phyloP scores from a whole-genome alignment of 176 grass and related monocot species.

The Hordeum marinum region DNA sequence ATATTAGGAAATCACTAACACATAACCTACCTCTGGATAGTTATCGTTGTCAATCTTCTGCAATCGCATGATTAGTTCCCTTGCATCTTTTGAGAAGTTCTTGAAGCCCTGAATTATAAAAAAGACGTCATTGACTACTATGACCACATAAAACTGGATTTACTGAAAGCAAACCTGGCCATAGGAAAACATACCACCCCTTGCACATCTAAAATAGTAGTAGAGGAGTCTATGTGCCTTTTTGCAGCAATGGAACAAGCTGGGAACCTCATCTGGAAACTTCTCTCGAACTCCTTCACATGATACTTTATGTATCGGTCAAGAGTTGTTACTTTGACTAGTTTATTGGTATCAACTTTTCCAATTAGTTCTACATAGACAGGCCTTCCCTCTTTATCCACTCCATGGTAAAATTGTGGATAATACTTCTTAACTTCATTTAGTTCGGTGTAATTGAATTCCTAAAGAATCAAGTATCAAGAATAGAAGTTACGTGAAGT shows the following conservation, averaged over 20 bases:
- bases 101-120: conserved; percentile 67
- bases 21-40: conserved; percentile 72
- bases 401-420: conserved; percentile 96
- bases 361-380: conserved; percentile 88
- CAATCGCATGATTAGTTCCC: conserved; percentile 83
- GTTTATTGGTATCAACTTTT: conserved; percentile 75
- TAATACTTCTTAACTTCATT: conserved; percentile 78
- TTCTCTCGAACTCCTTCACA: conserved; percentile 77
- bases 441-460: conserved; percentile 74
- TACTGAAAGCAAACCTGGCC: not conserved
- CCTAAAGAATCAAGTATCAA: conserved; percentile 43
- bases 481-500: not conserved
- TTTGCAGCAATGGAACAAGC: conserved; percentile 75
- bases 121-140: conserved; percentile 24
- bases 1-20: not conserved
- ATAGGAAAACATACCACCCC: conserved; percentile 57
- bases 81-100: conserved; percentile 93
- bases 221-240: conserved; percentile 79
- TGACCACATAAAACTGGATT: not conserved
- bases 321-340: conserved; percentile 87
- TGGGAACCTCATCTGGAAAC: conserved; percentile 64
- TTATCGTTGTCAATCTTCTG: conserved; percentile 96
- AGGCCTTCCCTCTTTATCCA: conserved; percentile 93
- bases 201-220: conserved; percentile 87
- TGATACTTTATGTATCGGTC: conserved; percentile 90